Evolutionary conservation across 2,329 filamentous ascomycete genomes (phyloP), one percentile per base, ranked within the genome.

Genomic region (Juglanconis sp.): DNA sequence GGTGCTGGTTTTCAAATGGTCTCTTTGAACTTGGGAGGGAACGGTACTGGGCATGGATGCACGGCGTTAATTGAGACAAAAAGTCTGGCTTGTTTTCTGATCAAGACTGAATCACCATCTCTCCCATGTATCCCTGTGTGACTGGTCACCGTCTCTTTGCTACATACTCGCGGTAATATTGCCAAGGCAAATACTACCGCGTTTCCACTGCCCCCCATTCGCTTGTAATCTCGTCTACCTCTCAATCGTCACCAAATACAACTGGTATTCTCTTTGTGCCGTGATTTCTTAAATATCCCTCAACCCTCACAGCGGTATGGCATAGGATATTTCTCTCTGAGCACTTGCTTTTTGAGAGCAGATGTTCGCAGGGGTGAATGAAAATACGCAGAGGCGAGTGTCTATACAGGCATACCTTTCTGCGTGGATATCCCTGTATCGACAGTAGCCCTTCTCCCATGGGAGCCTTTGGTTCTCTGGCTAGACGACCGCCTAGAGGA

Each of bases 21-120:
- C 71, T 68, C 63, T 69, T 66, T 63, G 57, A 62, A 65, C 56
- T 65, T 56, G 62, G 57, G 60, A 64, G 53, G 62, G 64, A 64
- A 67, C 17, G 62, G 60, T 62, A 62, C 62, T 60, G 34, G 63
- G 67, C 69, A 71, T 69, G 70, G 71, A 66, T 66, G 64, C 67
- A 68, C 65, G 73, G 73, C 73, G 73, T 76, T 74, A 69, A 66
- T 67, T 63, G 58, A 58, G 54, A 61, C 35, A 49, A 61, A 59
- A 58, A 63, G 61, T 63, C 61, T 63, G 54, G 46, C 47, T 63
- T 61, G 53, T 53, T 63, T 63, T 63, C 51, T 54, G 53, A 49
- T 56, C 51, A 59, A 58, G 61, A 56, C 61, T 61, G 17, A 38
- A 58, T 58, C 54, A 61, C 42, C 58, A 48, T 57, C 59, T 48